These are phyloP conservation scores for Vicia sativa DNA, from an alignment of 306 rosid genomes.

Conservation along the genomic window DNA sequence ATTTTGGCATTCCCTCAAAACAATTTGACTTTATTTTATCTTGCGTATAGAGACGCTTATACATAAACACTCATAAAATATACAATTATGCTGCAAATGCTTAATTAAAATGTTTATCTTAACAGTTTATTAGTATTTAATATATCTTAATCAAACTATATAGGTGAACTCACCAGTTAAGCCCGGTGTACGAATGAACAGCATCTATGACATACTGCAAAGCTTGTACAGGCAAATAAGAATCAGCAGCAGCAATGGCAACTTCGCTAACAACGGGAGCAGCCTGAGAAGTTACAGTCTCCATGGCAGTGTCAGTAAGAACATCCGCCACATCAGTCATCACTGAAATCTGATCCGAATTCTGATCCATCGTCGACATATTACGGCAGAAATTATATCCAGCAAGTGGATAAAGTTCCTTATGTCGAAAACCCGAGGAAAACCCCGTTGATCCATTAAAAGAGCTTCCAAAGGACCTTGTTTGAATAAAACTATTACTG, in stretches of 20 bases:
- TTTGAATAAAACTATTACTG: slow-evolving; percentile 43
- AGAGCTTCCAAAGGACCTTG: slow-evolving; percentile 35
- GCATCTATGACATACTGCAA: slow-evolving; percentile 81
- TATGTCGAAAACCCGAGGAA: slow-evolving; percentile 22
- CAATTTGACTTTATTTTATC: not conserved
- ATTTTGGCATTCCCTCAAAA: slow-evolving; percentile 4
- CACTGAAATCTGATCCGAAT: slow-evolving; percentile 56
- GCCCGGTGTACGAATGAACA: slow-evolving; percentile 70
- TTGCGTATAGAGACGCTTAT: not conserved
- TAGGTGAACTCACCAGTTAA: slow-evolving; percentile 66
- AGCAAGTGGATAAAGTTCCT: slow-evolving; percentile 26
- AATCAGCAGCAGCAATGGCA: slow-evolving; percentile 88
- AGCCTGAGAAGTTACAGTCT: slow-evolving; percentile 53
- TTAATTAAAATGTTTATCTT: not conserved
- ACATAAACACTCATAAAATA: not conserved
- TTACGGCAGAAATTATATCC: slow-evolving; percentile 59
- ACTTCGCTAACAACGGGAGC: slow-evolving; percentile 64
- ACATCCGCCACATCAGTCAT: slow-evolving; percentile 65
- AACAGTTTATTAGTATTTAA: not conserved
- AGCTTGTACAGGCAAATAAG: slow-evolving; percentile 61
- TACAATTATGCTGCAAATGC: not conserved
- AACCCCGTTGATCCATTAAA: slow-evolving; percentile 42
- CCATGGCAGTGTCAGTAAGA: slow-evolving; percentile 50
- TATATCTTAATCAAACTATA: no score
- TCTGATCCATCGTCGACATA: slow-evolving; percentile 69